Evolutionary conservation across 176 grass and related monocot genomes (phyloP).

Genomic region (Poa pratensis): DNA sequence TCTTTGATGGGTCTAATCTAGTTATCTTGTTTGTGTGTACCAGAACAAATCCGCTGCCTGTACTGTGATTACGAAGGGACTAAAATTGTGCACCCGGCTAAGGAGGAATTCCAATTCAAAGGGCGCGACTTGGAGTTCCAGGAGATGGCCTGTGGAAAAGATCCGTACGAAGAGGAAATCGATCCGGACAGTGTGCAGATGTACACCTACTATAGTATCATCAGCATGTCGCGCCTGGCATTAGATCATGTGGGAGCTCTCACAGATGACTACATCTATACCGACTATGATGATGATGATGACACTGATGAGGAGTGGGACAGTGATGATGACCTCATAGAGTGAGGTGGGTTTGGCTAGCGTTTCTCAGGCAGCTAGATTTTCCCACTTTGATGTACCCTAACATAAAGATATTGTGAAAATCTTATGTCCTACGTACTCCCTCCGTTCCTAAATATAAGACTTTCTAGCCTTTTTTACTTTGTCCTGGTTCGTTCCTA

Average conservation of each 20-base stretch:
- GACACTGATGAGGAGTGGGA: not conserved
- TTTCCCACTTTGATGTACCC: not conserved
- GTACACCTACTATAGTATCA: not conserved
- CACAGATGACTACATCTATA: no score
- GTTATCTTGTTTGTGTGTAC: not conserved
- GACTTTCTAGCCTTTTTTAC: no score
- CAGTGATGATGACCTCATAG: not conserved
- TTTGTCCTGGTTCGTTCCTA: no score
- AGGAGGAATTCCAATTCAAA: not conserved
- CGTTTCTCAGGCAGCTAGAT: not conserved
- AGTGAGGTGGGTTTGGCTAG: not conserved
- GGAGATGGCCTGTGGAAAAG: not conserved
- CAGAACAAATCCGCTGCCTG: conserved; percentile 8
- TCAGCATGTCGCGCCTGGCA: not conserved
- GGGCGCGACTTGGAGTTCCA: not conserved
- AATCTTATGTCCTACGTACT: not conserved
- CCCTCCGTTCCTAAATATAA: no score
- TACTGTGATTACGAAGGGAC: conserved; percentile 4
- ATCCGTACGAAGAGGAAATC: not conserved
- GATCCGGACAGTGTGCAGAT: not conserved
- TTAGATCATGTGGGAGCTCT: not conserved
- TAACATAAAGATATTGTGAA: not conserved
- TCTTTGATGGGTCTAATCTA: not conserved
- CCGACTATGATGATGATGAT: not conserved
- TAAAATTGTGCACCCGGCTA: not conserved